Conservation (phyloP, 106 monocot genomes). For the Phalaenopsis equestris region DNA sequence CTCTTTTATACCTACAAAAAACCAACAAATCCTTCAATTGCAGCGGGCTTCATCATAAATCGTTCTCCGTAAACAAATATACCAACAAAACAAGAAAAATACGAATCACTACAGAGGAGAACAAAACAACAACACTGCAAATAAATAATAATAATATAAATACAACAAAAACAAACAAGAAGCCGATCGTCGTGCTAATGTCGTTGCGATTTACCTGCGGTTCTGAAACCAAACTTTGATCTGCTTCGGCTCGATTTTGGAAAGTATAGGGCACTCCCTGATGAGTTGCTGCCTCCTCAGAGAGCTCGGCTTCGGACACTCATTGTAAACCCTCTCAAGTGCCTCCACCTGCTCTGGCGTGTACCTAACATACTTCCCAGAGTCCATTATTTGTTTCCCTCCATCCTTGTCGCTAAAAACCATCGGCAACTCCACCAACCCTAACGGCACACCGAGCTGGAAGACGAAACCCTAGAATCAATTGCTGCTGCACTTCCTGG, state of each 20-base stretch:
- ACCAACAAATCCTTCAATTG: neutral
- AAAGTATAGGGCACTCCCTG: constrained; percentile 75
- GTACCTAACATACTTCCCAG: constrained; percentile 92
- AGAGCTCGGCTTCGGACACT: constrained; percentile 94
- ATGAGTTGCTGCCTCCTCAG: constrained; percentile 78
- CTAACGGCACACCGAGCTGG: neutral
- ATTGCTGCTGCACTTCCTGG: neutral
- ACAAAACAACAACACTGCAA: neutral
- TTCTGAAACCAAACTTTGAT: constrained; percentile 99
- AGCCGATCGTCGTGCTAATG: neutral
- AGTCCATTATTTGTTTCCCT: constrained; percentile 31
- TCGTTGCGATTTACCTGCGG: constrained; percentile 43
- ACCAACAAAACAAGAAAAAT: neutral
- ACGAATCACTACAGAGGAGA: too few species aligned
- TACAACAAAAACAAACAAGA: neutral
- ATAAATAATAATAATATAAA: too few species aligned
- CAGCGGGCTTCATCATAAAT: neutral
- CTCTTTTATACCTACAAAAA: neutral
- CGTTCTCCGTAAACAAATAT: neutral
- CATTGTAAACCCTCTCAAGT: constrained; percentile 82
- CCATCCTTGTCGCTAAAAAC: constrained; percentile 22
- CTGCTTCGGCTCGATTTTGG: constrained; percentile 93
- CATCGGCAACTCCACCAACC: constrained; percentile 35
- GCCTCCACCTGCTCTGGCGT: constrained; percentile 97
- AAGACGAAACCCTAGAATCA: neutral